Evolutionary conservation across 2,329 filamentous ascomycete species (phyloP), one percentile per base, ranked within the genome.

Genomic region (Blumeria graminis): DNA sequence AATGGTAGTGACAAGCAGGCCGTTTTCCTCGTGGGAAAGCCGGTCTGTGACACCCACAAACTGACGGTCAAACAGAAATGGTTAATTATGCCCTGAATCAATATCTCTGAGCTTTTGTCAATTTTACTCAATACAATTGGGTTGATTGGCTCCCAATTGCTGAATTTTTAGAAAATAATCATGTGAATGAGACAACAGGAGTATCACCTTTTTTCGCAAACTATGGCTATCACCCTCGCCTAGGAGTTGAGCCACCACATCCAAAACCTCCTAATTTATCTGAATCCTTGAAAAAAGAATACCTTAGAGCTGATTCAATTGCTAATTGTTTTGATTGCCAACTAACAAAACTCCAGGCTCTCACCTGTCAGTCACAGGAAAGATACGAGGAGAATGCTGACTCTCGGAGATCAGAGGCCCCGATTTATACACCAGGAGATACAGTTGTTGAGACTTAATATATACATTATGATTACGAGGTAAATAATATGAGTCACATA

Each of bases 101-200:
- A 14, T 58, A 58, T 38, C 43, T 62, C 7, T 55, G 57, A 0
- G 7, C 34, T 13, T 62, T 57, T 16, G 38, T 59, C 14, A 55
- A 53, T 53, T 8, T 56, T 51, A 43, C 48, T 61, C 45, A n/a
- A n/a, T 33, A 28, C 22, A 4, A 28, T 28, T 28, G 22, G 22
- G 22, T 28, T 28, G 22, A 28, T 28, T 56, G n/a, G 61, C 57
- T 35, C 3, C 56, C 10, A 6, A 10, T 61, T 7, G 57, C 58
- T 0, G 56, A 63, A 54, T 61, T 61, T 32, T 56, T 57, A 6
- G 55, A 51, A 14, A 59, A 61, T 36, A 62, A 59, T 32, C 13
- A 18, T 0, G 33, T 56, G 0, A 56, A 38, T 14, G 54, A 39
- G 8, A 55, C 56, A 18, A 62, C 58, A 3, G 34, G 52, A 3